A percentile compares a stretch with the other conserved stretches of the same genome.
Evolutionary conservation across 148 eudicot species (phyloP).

Genomic region (Arbutus unedo): DNA sequence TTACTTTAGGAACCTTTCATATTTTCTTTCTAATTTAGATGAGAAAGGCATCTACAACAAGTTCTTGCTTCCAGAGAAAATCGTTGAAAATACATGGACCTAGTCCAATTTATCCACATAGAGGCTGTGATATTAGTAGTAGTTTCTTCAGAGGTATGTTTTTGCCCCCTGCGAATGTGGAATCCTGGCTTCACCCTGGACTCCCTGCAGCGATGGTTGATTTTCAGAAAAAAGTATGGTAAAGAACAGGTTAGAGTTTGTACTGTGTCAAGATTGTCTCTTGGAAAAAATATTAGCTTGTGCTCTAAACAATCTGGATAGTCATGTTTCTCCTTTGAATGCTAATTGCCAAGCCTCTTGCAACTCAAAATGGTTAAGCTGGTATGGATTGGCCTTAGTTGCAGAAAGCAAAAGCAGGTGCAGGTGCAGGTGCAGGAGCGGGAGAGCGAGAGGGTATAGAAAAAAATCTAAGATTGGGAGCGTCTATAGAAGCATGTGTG

Average conservation of each 20-base stretch:
- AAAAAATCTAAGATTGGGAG: too few relatives aligned
- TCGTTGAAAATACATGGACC: neutral
- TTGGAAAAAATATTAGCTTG: neutral
- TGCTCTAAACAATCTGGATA: neutral
- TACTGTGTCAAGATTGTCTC: neutral
- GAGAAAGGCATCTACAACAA: neutral
- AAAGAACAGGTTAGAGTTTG: neutral
- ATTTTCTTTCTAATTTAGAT: neutral
- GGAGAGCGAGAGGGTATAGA: too few relatives aligned
- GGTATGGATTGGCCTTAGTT: neutral
- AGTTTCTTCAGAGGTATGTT: neutral
- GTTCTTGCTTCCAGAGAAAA: neutral
- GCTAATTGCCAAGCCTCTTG: neutral
- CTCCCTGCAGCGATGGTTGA: neutral
- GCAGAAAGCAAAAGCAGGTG: too few relatives aligned
- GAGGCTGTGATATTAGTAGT: neutral
- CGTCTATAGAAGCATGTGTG: too few relatives aligned
- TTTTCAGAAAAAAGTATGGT: neutral
- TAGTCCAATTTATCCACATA: neutral
- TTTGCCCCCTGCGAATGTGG: neutral
- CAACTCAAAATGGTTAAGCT: neutral
- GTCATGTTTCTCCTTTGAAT: neutral
- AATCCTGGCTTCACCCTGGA: neutral
- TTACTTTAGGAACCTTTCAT: neutral
- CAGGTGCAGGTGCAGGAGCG: too few relatives aligned